Evolutionary conservation across 106 monocot genomes (phyloP).

Genomic region (Platanthera guangdongensis): DNA sequence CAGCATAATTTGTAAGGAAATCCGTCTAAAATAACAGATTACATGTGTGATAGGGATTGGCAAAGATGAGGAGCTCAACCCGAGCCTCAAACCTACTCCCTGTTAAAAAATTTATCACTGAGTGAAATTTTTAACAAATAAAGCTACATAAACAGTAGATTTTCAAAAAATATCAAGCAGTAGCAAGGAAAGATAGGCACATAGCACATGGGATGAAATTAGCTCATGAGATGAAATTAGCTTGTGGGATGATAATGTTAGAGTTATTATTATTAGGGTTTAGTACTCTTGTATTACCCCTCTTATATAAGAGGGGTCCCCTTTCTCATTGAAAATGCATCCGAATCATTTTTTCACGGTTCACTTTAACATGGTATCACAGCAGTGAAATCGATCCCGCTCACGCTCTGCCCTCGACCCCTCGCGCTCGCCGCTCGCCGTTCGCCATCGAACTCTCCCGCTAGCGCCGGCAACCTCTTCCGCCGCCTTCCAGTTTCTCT

Average conservation of each 20-base stretch:
- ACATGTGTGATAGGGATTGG: not conserved
- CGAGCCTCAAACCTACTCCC: not conserved
- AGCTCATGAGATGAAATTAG: not conserved
- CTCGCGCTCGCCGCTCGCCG: too few relatives aligned
- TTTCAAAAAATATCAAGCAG: not conserved
- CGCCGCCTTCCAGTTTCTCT: too few relatives aligned
- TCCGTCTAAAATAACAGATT: not conserved
- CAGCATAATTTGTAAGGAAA: not conserved
- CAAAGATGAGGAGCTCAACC: not conserved
- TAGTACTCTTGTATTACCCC: too few relatives aligned
- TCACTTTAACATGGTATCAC: too few relatives aligned
- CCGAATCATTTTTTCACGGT: too few relatives aligned
- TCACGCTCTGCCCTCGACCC: too few relatives aligned
- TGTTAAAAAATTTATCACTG: not conserved
- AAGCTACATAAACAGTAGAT: not conserved
- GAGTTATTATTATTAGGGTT: too few relatives aligned
- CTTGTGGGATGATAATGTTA: not conserved
- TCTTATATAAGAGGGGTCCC: too few relatives aligned
- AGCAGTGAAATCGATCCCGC: too few relatives aligned
- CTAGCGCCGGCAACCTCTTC: too few relatives aligned
- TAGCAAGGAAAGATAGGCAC: not conserved
- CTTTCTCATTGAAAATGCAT: too few relatives aligned
- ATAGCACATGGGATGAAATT: not conserved
- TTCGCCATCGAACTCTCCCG: too few relatives aligned
- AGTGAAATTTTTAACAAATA: not conserved